Conservation (phyloP, 2,329 filamentous ascomycete genomes). For the Epichloe glyceriae region DNA sequence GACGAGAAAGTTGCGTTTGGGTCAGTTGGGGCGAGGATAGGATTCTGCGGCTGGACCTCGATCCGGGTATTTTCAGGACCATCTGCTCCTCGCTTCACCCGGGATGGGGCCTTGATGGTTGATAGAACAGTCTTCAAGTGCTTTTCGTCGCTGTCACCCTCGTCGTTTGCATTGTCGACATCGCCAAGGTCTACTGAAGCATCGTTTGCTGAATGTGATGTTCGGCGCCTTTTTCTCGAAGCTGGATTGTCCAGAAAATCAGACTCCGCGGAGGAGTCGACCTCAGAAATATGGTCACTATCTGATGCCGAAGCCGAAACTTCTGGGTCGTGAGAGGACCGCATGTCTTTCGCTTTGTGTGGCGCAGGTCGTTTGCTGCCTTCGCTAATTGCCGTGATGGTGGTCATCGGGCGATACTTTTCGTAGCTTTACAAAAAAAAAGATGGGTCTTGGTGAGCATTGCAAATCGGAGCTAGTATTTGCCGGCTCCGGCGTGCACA, state of each 20-base stretch:
- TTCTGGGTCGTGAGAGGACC: background rate
- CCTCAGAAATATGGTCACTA: conserved; percentile 6
- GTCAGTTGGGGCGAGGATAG: conserved; percentile 39
- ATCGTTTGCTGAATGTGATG: conserved; percentile 18
- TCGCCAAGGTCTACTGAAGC: conserved; percentile 10
- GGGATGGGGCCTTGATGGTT: conserved; percentile 38
- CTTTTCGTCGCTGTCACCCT: conserved; percentile 19
- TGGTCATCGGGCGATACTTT: background rate
- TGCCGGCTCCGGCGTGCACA: no score
- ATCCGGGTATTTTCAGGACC: conserved; percentile 9
- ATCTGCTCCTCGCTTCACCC: conserved; percentile 31
- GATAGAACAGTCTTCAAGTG: conserved; percentile 23
- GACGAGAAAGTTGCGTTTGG: conserved; percentile 55
- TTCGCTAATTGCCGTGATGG: background rate
- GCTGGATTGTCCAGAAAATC: conserved; percentile 34
- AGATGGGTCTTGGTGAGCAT: no score
- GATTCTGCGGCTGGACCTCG: conserved; percentile 14
- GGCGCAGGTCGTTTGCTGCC: background rate
- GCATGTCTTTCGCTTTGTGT: background rate
- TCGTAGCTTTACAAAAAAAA: background rate
- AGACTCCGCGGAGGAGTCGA: conserved; percentile 27
- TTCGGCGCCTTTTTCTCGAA: conserved; percentile 34
- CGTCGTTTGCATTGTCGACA: conserved; percentile 17
- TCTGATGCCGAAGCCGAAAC: background rate
- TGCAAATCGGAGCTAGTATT: no score